Base-by-base conservation (phyloP, 768 basidiomycete species). In the Pleurotus platypus region DNA sequence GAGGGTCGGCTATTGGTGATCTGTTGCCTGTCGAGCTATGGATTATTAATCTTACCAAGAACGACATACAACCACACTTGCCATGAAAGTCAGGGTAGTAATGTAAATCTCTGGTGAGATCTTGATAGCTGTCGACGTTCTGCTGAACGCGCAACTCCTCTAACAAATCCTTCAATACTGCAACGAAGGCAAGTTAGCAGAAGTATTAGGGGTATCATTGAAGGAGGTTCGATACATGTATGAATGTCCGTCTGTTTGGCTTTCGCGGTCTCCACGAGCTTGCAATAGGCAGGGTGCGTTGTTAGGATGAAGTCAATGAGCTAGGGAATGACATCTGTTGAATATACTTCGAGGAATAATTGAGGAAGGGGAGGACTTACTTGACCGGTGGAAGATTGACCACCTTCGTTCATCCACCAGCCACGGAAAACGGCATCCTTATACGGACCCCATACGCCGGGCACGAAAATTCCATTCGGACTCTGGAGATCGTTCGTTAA, bases 331-430 rank as follows among this genome's bases (percentile, higher is more conserved):
- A 0, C n/a, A 26, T 43, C 49, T n/a, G 24, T 45, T 1, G 22
- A 48, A 7, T 5, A 15, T 4, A 16, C 40, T 26, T 20, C 16
- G 22, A 45, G 11, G 22, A 7, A 51, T 3, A 7, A 51, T 3
- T 38, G 15, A n/a, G 22, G 35, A 18, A 22, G 5, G 9, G 15
- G 8, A 35, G n/a, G 3, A 60, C 72, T 48, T 53, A 89, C 89
- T 73, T 94, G 92, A n/a, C 97, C 97, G 0, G 97, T 99, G 1
- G 94, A 95, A 6, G 94, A 97, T 72, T 99, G 97, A 2, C 97
- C 97, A 39, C 96, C 97, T 72, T 99, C 97, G 66, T 95, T 99
- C 94, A 98, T 97, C 97, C 96, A 99, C 89, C 92, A 95, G 15
- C 88, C 93, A 43, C 86, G 86, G 73, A 98, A 94, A 30, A 95